Conservation (phyloP, 2,329 filamentous ascomycete species). For the Massarina eburnea region DNA sequence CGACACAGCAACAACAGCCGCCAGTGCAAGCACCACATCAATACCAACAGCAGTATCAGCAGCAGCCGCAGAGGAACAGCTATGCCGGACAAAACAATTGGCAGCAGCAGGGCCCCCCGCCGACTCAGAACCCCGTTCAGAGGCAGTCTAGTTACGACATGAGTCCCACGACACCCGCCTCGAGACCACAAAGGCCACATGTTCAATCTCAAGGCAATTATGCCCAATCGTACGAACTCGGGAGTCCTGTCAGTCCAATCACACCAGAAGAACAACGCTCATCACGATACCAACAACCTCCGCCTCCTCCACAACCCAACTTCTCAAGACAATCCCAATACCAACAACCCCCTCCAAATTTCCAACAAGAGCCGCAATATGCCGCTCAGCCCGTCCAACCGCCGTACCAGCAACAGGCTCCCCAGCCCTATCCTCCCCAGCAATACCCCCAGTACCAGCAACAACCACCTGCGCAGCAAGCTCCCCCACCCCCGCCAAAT, state of each 20-base stretch:
- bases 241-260: slow-evolving; percentile 43
- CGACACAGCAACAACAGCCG: slow-evolving; percentile 25
- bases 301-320: slow-evolving; percentile 18
- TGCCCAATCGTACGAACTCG: slow-evolving; percentile 23
- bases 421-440: slow-evolving; percentile 18
- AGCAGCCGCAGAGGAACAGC: slow-evolving; percentile 13
- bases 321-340: slow-evolving; percentile 16
- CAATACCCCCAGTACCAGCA: slow-evolving; percentile 40
- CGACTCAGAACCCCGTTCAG: slow-evolving; percentile 18
- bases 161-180: slow-evolving; percentile 27
- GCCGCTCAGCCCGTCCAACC: not conserved
- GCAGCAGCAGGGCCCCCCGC: slow-evolving; percentile 18
- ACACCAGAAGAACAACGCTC: slow-evolving; percentile 29
- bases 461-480: slow-evolving; percentile 19
- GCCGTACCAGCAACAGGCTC: slow-evolving; percentile 8
- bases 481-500: slow-evolving; percentile 43
- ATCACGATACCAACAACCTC: slow-evolving; percentile 23
- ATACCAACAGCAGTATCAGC: slow-evolving; percentile 20
- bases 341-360: slow-evolving; percentile 12
- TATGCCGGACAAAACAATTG: slow-evolving; percentile 14
- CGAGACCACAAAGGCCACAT: slow-evolving; percentile 32
- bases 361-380: not conserved
- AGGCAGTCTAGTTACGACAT: slow-evolving; percentile 26
- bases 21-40: too few species aligned
- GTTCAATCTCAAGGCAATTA: slow-evolving; percentile 28